Base-by-base conservation (phyloP, 2,329 filamentous ascomycete species). In the Phyllosticta citrichinensis region DNA sequence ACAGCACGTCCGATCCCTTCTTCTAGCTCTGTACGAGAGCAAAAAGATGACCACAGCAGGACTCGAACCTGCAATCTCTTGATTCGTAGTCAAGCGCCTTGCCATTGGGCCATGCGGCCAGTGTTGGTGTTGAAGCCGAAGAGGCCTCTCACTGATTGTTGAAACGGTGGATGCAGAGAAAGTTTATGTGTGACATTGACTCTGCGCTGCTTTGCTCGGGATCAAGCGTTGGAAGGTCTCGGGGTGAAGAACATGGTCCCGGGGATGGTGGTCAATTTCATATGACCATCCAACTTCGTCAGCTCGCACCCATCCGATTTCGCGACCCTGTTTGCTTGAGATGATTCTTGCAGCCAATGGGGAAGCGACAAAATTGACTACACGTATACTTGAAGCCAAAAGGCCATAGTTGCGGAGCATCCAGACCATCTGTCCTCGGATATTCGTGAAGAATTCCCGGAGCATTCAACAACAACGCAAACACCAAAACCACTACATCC, bases 51-150 rank as follows among this genome's bases (percentile, higher is more conserved):
- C 61, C 57, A 40, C 61, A 12, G n/a, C 57, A 60, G 61, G 61
- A 40, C n/a, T 61, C 55, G 50, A 71, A 73, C 71, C 70, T 68
- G 66, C 63, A 73, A 72, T 73, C 71, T 72, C 70, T 73, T 73
- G 72, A 74, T 74, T 74, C 75, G 75, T 76, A 77, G 75, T 77
- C 75, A 77, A 76, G 73, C 75, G 74, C 75, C 75, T 76, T 77
- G 73, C 74, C 75, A 77, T 77, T 77, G 75, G 75, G 75, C 75
- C 75, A 77, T 19, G 60, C 60, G 60, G 60, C 60, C 60, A 51
- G 47, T 62, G 22, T 40, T 14, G 33, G 33, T 14, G 27, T 30
- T 30, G 33, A 40, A 40, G 33, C 11, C 14, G 33, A 2, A 40
- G 33, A 11, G 33, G 33, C 10, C 14, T 40, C 33, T 2, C 10